Evolutionary conservation across 257 asterid genomes (phyloP).

Genomic region (Haberlea rhodopensis): DNA sequence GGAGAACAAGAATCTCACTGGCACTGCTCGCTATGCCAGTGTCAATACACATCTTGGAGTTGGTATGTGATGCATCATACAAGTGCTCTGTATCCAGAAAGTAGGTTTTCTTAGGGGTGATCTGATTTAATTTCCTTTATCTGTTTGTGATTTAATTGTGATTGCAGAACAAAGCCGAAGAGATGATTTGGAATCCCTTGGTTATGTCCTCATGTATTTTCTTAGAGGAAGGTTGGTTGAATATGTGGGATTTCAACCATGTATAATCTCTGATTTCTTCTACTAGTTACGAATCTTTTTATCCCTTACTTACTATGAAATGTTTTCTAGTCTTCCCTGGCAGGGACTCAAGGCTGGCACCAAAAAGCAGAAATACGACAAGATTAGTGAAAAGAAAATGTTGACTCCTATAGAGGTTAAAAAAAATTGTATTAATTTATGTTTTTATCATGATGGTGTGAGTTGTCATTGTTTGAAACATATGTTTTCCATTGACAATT

Average conservation of each 20-base stretch:
- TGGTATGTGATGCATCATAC: slow-evolving; percentile 6
- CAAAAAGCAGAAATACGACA: slow-evolving; percentile 59
- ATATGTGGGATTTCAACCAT: slow-evolving; percentile 9
- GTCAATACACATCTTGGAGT: slow-evolving; percentile 31
- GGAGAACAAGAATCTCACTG: slow-evolving; percentile 63
- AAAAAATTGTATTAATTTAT: background rate
- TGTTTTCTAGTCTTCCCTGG: slow-evolving; percentile 49
- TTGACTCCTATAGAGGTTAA: slow-evolving; percentile 55
- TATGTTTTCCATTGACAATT: background rate
- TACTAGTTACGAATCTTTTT: background rate
- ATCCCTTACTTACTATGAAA: background rate
- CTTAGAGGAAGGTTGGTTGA: slow-evolving; percentile 55
- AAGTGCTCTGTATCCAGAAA: background rate
- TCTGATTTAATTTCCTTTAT: background rate
- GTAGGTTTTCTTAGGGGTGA: background rate
- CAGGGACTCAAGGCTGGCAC: slow-evolving; percentile 61
- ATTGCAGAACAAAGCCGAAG: slow-evolving; percentile 56
- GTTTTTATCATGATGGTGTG: background rate
- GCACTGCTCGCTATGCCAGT: slow-evolving; percentile 63
- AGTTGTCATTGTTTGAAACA: slow-evolving; percentile 10
- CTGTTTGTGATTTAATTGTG: slow-evolving; percentile 6
- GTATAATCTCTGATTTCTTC: background rate
- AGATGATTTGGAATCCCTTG: slow-evolving; percentile 43
- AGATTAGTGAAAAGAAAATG: slow-evolving; percentile 60
- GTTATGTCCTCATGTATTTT: background rate